phyloP scores from a whole-genome alignment of 2,329 filamentous ascomycete genomes.

The Botryotinia globosa region DNA sequence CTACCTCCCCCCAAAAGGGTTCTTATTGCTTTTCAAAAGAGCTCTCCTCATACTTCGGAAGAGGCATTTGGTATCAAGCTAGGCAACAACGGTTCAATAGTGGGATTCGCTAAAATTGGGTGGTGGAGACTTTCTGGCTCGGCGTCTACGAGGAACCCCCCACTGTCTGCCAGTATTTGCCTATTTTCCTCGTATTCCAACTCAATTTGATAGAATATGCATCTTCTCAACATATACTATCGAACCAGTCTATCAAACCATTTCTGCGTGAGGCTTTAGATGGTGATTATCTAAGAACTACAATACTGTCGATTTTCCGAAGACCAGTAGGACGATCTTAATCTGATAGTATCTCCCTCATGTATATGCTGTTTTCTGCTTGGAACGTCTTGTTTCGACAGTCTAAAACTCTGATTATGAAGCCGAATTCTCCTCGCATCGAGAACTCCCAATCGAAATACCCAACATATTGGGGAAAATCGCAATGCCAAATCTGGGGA shows the following conservation, averaged over 20 bases:
- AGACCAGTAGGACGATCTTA: neutral
- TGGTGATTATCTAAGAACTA: neutral
- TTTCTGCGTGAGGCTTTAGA: neutral
- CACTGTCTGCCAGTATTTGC: neutral
- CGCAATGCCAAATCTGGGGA: neutral
- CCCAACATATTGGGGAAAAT: neutral
- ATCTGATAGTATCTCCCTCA: neutral
- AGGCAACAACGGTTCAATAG: neutral
- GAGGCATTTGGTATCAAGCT: neutral
- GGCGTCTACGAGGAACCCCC: neutral
- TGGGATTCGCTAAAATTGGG: neutral
- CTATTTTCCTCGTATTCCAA: neutral
- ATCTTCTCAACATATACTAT: neutral
- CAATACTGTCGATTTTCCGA: neutral
- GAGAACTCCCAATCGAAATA: neutral
- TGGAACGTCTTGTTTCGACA: neutral
- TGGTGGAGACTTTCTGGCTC: neutral
- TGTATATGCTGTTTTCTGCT: neutral
- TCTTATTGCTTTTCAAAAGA: no score
- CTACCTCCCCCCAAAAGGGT: no score
- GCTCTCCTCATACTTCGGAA: no score
- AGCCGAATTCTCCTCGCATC: neutral
- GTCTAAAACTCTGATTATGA: neutral
- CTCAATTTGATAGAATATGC: neutral
- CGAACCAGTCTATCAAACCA: neutral